Percentiles rank a stretch among this genome's conserved stretches.
Evolutionary conservation across 179 eudicot genomes (phyloP).

Genomic region (Pouteria campechiana): DNA sequence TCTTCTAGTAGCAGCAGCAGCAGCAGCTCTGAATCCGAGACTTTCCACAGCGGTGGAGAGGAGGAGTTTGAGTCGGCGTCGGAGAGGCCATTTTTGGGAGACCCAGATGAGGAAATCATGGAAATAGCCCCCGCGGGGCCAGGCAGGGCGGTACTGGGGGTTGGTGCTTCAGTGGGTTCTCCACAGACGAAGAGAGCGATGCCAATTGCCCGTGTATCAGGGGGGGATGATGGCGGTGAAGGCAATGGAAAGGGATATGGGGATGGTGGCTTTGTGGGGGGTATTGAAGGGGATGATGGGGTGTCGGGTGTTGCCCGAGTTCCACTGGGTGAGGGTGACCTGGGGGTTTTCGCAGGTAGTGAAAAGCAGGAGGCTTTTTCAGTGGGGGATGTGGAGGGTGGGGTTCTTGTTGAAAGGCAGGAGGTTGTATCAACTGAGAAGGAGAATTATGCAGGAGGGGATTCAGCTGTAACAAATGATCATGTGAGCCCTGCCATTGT

Average conservation of each 20-base stretch:
- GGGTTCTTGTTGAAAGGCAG: too few relatives aligned
- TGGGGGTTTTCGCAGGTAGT: too few relatives aligned
- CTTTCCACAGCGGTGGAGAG: constrained; percentile 26
- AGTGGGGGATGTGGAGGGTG: too few relatives aligned
- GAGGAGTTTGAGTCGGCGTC: constrained; percentile 17
- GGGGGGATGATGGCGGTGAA: too few relatives aligned
- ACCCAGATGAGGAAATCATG: constrained; percentile 6
- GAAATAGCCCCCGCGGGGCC: constrained; percentile 4
- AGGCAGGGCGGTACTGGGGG: background rate
- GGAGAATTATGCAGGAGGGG: too few relatives aligned
- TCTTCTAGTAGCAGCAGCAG: constrained; percentile 16
- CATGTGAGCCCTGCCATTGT: too few relatives aligned
- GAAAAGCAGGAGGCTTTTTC: too few relatives aligned
- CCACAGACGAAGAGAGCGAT: constrained; percentile 1
- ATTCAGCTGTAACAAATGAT: too few relatives aligned
- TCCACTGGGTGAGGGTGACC: constrained; percentile 12
- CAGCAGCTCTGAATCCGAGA: constrained; percentile 26
- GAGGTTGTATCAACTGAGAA: too few relatives aligned
- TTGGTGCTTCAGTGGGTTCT: background rate
- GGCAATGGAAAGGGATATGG: too few relatives aligned
- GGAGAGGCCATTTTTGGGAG: constrained; percentile 9
- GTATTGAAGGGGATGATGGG: constrained; percentile 18
- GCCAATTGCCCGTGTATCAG: constrained; percentile 29
- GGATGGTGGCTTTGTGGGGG: constrained; percentile 23
- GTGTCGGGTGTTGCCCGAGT: constrained; percentile 13